Conservation (phyloP, 805 yeast genomes). For the Kregervanrija fluxuum region DNA sequence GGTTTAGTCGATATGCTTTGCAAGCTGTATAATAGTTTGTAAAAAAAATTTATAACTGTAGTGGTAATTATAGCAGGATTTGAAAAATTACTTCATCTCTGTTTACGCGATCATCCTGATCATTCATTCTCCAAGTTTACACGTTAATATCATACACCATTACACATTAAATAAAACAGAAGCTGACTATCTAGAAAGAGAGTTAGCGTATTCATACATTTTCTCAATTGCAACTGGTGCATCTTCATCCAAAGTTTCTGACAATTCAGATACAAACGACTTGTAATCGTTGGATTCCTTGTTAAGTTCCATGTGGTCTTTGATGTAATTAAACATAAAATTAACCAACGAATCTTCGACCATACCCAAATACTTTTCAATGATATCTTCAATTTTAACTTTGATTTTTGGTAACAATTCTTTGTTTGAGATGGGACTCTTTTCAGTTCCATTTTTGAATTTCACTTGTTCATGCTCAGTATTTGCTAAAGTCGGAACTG, state of each 20-base stretch:
- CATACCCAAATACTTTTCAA: conserved; percentile 48
- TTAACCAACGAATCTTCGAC: conserved; percentile 43
- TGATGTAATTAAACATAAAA: conserved; percentile 34
- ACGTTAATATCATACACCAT: no score
- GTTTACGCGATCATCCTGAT: no score
- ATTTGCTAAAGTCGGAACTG: neutral
- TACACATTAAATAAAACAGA: no score
- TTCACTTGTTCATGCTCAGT: no score
- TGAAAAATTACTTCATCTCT: no score
- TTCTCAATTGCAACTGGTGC: conserved; percentile 24
- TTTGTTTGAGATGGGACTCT: neutral
- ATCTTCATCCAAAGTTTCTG: conserved; percentile 42
- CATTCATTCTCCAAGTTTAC: no score
- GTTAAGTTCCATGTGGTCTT: conserved; percentile 26
- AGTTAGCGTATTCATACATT: conserved; percentile 7
- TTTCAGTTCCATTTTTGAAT: neutral
- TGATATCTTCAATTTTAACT: conserved; percentile 32
- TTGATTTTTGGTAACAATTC: conserved; percentile 22
- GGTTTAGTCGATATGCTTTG: no score
- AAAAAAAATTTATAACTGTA: no score
- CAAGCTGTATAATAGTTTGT: no score
- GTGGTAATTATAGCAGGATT: no score
- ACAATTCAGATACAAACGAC: conserved; percentile 36
- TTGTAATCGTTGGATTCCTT: conserved; percentile 23
- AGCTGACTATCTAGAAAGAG: neutral